Base-by-base conservation (phyloP, 148 eudicot genomes). In the Rhododendron ferrugineum region DNA sequence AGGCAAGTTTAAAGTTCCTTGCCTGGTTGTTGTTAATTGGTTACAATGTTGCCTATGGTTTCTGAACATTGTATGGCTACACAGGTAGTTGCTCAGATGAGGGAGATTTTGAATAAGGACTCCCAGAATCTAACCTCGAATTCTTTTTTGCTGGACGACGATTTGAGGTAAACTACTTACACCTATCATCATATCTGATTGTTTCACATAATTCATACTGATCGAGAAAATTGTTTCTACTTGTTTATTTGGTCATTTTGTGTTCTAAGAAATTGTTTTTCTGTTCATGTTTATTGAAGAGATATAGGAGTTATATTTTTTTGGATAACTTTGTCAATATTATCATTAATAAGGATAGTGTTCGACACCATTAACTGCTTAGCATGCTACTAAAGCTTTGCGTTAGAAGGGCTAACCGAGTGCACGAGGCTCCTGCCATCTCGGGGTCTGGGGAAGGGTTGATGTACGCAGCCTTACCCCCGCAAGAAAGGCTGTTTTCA, bases 41-140 rank as follows among this genome's bases (percentile, higher is more conserved):
- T 23, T 56, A 22, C 32, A 34, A 16, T 79, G 37, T 64, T 83
- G 5, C 77, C 70, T 34, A 37, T 83, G 42, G n/a, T 80, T 87
- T 72, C 10, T 83, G 22, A 37, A 78, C 40, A 52, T 66, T 52
- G 56, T 86, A 87, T 78, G 76, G 66, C 81, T 79, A 60, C 79
- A 74, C 92, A 97, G 99, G 99, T 97, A 66, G 99, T 97, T 87
- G 92, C 95, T 85, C 93, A 95, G 88, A 97, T 97, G 98, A 92
- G 98, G 87, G 99, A 95, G 87, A 91, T 95, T 52, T 87, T 97
- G 85, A 97, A 92, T 87, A 94, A 95, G 91, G 99, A 97, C 84
- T 90, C 92, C 72, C 96, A 95, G 85, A 97, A 93, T 89, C 83
- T 93, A 58, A 92, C 98, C 30, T 94, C 99, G 75, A 97, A 97